Evolutionary conservation across 768 basidiomycete species (phyloP).

Genomic region (Clavulina sp.): DNA sequence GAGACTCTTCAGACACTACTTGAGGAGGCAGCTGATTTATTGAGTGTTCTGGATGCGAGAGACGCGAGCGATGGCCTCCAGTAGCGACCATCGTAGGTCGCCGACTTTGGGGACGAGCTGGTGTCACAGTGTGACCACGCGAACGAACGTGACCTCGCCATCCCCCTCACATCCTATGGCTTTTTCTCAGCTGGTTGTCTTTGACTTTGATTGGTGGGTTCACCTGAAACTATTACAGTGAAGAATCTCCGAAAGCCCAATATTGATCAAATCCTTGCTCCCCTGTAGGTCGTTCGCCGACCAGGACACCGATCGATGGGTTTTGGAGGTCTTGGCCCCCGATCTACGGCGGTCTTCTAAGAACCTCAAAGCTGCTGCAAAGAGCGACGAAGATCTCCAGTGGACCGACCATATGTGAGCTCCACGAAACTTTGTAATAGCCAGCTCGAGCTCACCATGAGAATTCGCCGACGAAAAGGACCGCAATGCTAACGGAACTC

Average conservation of each 20-base stretch:
- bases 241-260: background rate
- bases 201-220: conserved; percentile 88
- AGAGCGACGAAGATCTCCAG: conserved; percentile 31
- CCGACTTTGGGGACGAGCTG: no score
- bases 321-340: conserved; percentile 74
- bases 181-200: conserved; percentile 57
- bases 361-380: conserved; percentile 54
- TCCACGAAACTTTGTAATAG: conserved; percentile 62
- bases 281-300: conserved; percentile 65
- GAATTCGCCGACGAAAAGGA: conserved; percentile 24
- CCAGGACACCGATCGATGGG: conserved; percentile 91
- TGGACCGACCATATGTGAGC: conserved; percentile 96
- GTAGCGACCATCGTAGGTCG: no score
- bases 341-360: conserved; percentile 75
- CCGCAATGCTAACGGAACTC: conserved; percentile 52
- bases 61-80: no score
- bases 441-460: conserved; percentile 24
- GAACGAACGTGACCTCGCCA: background rate
- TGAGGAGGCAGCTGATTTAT: no score
- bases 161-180: background rate
- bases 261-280: background rate
- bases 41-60: no score
- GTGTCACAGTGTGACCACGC: no score
- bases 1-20: no score
- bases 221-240: background rate